A percentile compares a stretch with the other conserved stretches of the same genome.
Evolutionary conservation across 345 rosid genomes (phyloP).

Genomic region (Bruguiera sexangula): DNA sequence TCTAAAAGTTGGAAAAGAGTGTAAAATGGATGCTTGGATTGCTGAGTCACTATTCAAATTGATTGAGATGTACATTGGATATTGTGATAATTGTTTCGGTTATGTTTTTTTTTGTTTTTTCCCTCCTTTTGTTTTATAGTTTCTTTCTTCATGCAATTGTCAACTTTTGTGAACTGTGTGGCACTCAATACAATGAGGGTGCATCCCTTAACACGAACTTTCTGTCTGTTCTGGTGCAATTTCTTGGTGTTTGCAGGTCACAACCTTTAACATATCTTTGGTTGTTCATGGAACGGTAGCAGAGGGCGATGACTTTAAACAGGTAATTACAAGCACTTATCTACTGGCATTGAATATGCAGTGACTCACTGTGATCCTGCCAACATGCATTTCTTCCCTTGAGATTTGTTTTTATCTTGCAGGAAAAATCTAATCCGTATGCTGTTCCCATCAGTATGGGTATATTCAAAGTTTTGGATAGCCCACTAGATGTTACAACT

Average conservation of each 20-base stretch:
- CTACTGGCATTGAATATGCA: background rate
- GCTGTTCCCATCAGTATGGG: slow-evolving; percentile 64
- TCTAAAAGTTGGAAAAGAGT: too few relatives aligned
- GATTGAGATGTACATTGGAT: too few relatives aligned
- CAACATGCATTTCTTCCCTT: too few relatives aligned
- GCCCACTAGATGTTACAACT: slow-evolving; percentile 71
- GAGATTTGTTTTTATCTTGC: background rate
- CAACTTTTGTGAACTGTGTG: background rate
- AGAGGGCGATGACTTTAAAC: slow-evolving; percentile 48
- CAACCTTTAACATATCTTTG: slow-evolving; percentile 59
- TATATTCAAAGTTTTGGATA: slow-evolving; percentile 60
- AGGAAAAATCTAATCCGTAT: slow-evolving; percentile 66
- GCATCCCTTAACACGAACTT: background rate
- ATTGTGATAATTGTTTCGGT: too few relatives aligned
- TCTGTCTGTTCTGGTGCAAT: background rate
- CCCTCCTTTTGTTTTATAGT: background rate
- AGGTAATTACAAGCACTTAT: slow-evolving; percentile 30
- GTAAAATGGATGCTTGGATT: too few relatives aligned
- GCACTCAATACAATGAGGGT: background rate
- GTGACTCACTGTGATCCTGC: background rate
- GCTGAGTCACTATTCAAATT: too few relatives aligned
- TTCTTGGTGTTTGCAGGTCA: slow-evolving; percentile 45
- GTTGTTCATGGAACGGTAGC: slow-evolving; percentile 74
- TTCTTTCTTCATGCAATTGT: background rate
- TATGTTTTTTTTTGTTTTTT: too few relatives aligned